These are phyloP conservation scores for Globisporangium radiosum DNA, from an alignment of 352 stramenopile species.

Conservation along the genomic window DNA sequence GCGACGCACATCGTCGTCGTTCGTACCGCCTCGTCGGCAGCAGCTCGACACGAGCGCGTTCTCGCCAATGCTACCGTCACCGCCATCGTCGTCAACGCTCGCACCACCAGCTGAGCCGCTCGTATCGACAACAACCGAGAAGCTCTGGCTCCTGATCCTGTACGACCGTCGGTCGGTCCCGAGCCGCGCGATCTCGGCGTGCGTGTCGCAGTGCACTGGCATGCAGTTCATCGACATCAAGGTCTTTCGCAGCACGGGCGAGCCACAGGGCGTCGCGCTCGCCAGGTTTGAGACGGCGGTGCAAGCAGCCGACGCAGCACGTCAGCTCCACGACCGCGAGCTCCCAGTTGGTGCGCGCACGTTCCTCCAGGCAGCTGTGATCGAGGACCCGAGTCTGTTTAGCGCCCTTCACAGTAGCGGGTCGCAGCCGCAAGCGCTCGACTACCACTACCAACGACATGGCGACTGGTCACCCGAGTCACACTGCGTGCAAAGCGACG, in stretches of 20 bases:
- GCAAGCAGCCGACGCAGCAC: constrained; percentile 35
- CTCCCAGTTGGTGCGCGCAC: constrained; percentile 39
- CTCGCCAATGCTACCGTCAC: not conserved
- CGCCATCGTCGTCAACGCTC: constrained; percentile 1
- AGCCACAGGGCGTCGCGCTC: constrained; percentile 66
- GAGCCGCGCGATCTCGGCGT: constrained; percentile 56
- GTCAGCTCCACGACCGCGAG: constrained; percentile 54
- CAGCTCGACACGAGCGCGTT: constrained; percentile 3
- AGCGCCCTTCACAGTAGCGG: constrained; percentile 39
- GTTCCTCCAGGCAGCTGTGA: constrained; percentile 61
- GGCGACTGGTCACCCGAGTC: constrained; percentile 13
- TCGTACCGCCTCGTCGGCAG: not conserved
- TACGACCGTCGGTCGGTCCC: constrained; percentile 51
- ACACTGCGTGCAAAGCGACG: constrained; percentile 17
- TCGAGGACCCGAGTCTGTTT: constrained; percentile 58
- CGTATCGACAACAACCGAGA: constrained; percentile 14
- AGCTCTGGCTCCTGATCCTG: constrained; percentile 61
- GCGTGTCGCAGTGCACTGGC: constrained; percentile 42
- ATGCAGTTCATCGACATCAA: constrained; percentile 86
- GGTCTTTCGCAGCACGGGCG: constrained; percentile 47
- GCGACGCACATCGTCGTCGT: not conserved
- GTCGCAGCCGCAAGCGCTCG: constrained; percentile 7
- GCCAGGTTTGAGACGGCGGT: constrained; percentile 63
- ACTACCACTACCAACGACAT: not conserved
- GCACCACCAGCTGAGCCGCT: not conserved